A percentile compares a stretch with the other conserved stretches of the same genome.
These are phyloP conservation scores for Ilex paraguariensis DNA, from an alignment of 305 asterid species.

Conservation along the genomic window DNA sequence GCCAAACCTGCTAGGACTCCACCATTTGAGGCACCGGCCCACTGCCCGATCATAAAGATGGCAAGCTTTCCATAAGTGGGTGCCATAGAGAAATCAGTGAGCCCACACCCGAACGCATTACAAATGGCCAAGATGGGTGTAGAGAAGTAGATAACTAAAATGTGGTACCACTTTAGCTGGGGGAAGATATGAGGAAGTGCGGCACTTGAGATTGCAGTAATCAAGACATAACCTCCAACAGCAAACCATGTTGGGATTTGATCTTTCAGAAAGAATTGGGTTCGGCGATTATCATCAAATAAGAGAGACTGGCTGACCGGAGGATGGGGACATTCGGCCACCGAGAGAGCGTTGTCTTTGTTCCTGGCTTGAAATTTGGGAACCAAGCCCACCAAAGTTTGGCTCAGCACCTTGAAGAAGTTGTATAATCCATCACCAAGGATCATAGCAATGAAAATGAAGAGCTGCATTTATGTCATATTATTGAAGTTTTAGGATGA, in stretches of 20 bases:
- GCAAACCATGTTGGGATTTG: constrained; percentile 83
- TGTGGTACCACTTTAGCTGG: constrained; percentile 79
- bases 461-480: constrained; percentile 38
- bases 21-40: constrained; percentile 80
- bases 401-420: constrained; percentile 71
- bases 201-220: constrained; percentile 55
- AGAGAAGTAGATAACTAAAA: constrained; percentile 53
- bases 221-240: constrained; percentile 42
- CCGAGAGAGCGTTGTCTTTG: no score
- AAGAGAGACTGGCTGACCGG: constrained; percentile 31
- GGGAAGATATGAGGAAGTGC: constrained; percentile 73
- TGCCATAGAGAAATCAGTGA: constrained; percentile 89
- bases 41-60: constrained; percentile 74
- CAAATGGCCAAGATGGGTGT: constrained; percentile 90
- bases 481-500: no score
- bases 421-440: constrained; percentile 97
- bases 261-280: constrained; percentile 71
- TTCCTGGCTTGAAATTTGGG: constrained; percentile 23
- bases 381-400: constrained; percentile 51
- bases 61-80: constrained; percentile 88
- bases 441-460: constrained; percentile 90
- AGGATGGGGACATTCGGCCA: constrained; percentile 12
- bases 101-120: constrained; percentile 92
- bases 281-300: constrained; percentile 62
- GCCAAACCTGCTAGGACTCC: constrained; percentile 94